Base-by-base conservation (phyloP, 148 eudicot species). In the Oxyria digyna region DNA sequence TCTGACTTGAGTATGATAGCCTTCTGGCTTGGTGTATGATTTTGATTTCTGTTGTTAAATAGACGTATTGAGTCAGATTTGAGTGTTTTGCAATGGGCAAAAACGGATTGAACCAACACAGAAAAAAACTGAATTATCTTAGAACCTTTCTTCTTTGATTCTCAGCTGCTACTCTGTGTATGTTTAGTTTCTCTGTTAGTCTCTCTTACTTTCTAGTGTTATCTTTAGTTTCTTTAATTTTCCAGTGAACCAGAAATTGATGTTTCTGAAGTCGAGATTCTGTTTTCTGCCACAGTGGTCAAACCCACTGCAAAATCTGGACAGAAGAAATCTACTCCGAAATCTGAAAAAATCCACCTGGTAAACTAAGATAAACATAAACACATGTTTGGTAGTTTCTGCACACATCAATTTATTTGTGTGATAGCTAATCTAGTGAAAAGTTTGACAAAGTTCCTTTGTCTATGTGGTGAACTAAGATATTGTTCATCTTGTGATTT, bases 371-470 rank as follows among this genome's bases (percentile, higher is more conserved):
- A 54, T 26, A 37, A 70, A 26, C 42, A 59, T 32, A 29, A 2
- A 50, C 23, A 20, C 42, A 37, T 33, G 20, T 40, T 27, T 37
- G 55, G 1, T 23, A 33, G 26, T 42, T 67, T 31, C 49, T 48
- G 14, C 54, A 42, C n/a, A 72, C 65, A 27, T 59, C 20, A 27
- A 59, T 59, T 6, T 59, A 15, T 59, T 59, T 33, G 14, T 24
- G 20, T 59, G 38, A 4, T 23, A 52, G 98, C 88, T 67, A 96
- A 93, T 83, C 98, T 89, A 81, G 98, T 93, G 62, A 96, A 93
- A 76, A 93, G 89, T 72, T 88, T 93, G 62, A 89, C 89, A 33
- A 93, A 93, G 67, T 93, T 93, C n/a, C n/a, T n/a, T n/a, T n/a
- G n/a, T n/a, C n/a, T n/a, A n/a, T n/a, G n/a, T n/a, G n/a, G n/a